These are phyloP conservation scores for Moesziomyces sp. DNA, from an alignment of 1,284 basidiomycete species.

Conservation along the genomic window DNA sequence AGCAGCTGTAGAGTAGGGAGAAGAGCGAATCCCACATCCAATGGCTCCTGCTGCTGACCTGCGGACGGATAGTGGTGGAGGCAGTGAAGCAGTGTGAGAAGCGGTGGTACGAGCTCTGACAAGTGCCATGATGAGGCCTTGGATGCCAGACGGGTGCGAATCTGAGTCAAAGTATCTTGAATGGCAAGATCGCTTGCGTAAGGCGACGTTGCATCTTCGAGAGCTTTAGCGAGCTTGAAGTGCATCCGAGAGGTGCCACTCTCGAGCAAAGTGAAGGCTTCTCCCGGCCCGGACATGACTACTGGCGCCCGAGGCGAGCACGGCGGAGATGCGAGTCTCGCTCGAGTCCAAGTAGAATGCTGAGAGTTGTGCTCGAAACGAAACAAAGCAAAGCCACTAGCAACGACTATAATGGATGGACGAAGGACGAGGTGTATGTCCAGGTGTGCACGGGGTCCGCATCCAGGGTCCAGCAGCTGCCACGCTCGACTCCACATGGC, in stretches of 20 bases:
- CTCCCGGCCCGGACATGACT: constrained; percentile 17
- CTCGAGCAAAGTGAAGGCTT: constrained; percentile 47
- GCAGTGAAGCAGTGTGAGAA: constrained; percentile 44
- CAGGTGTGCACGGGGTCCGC: no score
- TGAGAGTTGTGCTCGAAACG: no score
- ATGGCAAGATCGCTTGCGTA: constrained; percentile 21
- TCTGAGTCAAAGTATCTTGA: constrained; percentile 14
- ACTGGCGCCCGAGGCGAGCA: no score
- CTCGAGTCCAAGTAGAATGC: no score
- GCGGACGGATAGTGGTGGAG: constrained; percentile 30
- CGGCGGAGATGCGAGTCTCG: no score
- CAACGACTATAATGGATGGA: no score
- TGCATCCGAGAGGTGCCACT: constrained; percentile 44
- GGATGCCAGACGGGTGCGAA: constrained; percentile 19
- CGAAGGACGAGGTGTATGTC: no score
- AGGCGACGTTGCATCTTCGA: constrained; percentile 24
- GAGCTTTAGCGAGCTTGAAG: constrained; percentile 48
- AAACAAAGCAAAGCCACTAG: no score
- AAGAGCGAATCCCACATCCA: constrained; percentile 43
- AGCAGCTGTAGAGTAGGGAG: constrained; percentile 45
- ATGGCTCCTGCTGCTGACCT: background rate
- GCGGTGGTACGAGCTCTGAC: constrained; percentile 13
- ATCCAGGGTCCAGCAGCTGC: no score
- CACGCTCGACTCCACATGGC: no score
- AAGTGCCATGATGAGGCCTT: constrained; percentile 15